phyloP scores from a whole-genome alignment of 352 stramenopile genomes.

The Phytopythium delawarense region DNA sequence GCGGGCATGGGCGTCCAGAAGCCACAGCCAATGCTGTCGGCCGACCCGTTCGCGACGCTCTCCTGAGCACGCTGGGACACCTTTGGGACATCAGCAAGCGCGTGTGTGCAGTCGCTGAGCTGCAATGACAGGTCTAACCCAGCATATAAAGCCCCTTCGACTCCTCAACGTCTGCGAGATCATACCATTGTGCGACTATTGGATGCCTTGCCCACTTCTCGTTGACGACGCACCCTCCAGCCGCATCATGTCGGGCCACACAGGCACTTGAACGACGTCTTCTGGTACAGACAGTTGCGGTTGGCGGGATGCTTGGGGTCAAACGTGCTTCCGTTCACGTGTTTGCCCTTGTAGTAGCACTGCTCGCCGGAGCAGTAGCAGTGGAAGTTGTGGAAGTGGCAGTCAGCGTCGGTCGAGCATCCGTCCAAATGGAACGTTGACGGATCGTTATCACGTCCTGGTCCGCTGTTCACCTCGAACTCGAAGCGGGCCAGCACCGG shows the following conservation, averaged over 20 bases:
- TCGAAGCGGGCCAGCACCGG: slow-evolving; percentile 65
- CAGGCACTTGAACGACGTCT: slow-evolving; percentile 53
- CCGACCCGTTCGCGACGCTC: slow-evolving; percentile 60
- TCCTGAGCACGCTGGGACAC: slow-evolving; percentile 22
- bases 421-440: slow-evolving; percentile 65
- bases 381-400: slow-evolving; percentile 57
- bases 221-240: neutral
- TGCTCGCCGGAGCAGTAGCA: slow-evolving; percentile 67
- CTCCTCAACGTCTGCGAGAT: slow-evolving; percentile 11
- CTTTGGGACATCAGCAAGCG: neutral
- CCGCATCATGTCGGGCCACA: slow-evolving; percentile 57
- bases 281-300: slow-evolving; percentile 69
- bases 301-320: slow-evolving; percentile 69
- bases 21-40: slow-evolving; percentile 18
- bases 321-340: slow-evolving; percentile 39
- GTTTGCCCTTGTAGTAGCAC: slow-evolving; percentile 65
- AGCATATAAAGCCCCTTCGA: neutral
- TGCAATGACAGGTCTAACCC: neutral
- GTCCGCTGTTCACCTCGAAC: slow-evolving; percentile 44
- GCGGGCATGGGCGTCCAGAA: slow-evolving; percentile 16
- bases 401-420: slow-evolving; percentile 70
- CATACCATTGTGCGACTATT: slow-evolving; percentile 6
- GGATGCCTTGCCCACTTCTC: neutral
- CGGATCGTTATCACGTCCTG: slow-evolving; percentile 44
- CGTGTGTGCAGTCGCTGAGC: too few species aligned